A percentile compares a stretch with the other conserved stretches of the same genome.
These are phyloP conservation scores for Prunus kanzakura DNA, from an alignment of 306 rosid genomes.

Conservation along the genomic window DNA sequence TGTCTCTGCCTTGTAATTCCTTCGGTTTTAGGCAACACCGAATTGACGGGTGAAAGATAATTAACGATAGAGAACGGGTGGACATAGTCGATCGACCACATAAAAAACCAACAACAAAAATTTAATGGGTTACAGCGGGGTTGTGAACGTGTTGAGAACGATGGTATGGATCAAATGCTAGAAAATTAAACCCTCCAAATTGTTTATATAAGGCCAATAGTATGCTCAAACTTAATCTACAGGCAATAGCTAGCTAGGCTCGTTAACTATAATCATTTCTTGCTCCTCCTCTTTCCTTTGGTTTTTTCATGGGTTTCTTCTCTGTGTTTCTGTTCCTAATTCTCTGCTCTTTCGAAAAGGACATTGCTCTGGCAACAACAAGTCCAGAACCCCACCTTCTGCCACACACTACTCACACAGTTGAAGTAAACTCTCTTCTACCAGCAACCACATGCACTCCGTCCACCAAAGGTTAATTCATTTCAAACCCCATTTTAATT, in stretches of 20 bases:
- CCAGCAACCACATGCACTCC: background rate
- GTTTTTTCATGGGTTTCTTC: background rate
- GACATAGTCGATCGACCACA: no score
- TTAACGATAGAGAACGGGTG: no score
- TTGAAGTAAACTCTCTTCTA: background rate
- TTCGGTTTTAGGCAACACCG: no score
- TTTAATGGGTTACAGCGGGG: no score
- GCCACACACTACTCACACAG: background rate
- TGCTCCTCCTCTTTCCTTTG: background rate
- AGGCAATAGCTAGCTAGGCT: background rate
- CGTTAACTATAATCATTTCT: background rate
- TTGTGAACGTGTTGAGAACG: no score
- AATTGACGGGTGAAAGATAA: no score
- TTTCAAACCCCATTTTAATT: background rate
- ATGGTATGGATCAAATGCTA: no score
- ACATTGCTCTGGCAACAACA: background rate
- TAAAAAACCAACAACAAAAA: no score
- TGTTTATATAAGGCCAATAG: no score
- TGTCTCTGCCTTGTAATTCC: no score
- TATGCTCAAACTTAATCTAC: no score
- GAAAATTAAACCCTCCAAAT: no score
- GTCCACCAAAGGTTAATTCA: background rate
- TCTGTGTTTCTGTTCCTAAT: background rate
- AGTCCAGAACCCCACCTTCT: background rate
- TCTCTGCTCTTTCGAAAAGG: background rate